phyloP scores from a whole-genome alignment of 345 rosid species.

The Zanthoxylum bungeanum region DNA sequence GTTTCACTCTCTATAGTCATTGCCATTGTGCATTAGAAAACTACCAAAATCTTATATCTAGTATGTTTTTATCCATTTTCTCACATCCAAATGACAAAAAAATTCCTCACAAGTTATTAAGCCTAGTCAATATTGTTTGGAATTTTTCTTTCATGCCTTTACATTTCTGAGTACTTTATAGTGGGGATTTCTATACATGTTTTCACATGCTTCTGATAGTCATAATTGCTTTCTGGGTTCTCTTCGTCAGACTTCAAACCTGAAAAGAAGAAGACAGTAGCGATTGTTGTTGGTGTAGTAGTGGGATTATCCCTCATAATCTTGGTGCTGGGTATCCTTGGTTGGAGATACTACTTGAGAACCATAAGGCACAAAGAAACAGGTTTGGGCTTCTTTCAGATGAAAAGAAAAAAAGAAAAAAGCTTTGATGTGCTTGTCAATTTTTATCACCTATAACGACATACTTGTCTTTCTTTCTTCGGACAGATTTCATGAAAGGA shows the following conservation, averaged over 20 bases:
- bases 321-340: slow-evolving; percentile 20
- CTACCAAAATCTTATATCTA: neutral
- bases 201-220: neutral
- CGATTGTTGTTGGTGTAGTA: slow-evolving; percentile 27
- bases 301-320: slow-evolving; percentile 24
- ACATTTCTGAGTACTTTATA: too few relatives aligned
- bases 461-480: neutral
- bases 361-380: slow-evolving; percentile 8
- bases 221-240: neutral
- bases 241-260: slow-evolving; percentile 31
- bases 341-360: slow-evolving; percentile 32
- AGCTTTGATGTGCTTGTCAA: neutral
- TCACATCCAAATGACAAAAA: neutral
- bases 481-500: slow-evolving; percentile 16
- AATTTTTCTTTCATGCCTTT: neutral
- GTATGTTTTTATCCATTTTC: neutral
- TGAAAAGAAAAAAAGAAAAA: neutral
- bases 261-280: slow-evolving; percentile 15
- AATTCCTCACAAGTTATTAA: too few relatives aligned
- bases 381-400: slow-evolving; percentile 20
- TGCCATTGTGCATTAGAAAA: neutral
- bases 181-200: neutral
- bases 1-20: neutral
- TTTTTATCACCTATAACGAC: too few relatives aligned
- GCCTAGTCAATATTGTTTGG: neutral